These are phyloP conservation scores for Calonectria ilicicola DNA, from an alignment of 2,329 filamentous ascomycete species.

Conservation along the genomic window DNA sequence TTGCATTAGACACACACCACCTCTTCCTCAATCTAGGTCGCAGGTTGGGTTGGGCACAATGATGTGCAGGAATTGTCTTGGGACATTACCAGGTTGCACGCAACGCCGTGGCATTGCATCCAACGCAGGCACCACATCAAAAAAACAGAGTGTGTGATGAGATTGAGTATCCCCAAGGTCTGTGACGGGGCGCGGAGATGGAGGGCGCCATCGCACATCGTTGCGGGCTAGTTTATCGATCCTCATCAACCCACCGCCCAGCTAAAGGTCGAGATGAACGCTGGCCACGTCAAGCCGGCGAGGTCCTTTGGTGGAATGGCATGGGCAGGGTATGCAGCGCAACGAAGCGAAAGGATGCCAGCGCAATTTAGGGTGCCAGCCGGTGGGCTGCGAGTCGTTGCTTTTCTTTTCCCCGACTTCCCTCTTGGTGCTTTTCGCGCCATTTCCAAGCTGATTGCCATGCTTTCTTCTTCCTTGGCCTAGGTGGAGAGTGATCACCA, in stretches of 20 bases:
- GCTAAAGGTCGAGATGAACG: conserved; percentile 17
- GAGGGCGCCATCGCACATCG: not conserved
- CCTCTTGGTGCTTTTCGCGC: conserved; percentile 5
- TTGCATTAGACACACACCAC: conserved; percentile 9
- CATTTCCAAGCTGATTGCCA: conserved; percentile 5
- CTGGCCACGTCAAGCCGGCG: conserved; percentile 22
- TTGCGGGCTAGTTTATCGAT: conserved; percentile 16
- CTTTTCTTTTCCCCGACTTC: not conserved
- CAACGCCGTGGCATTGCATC: conserved; percentile 1
- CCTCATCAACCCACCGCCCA: conserved; percentile 5
- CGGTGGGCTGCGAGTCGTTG: not conserved
- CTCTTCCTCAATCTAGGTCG: not conserved
- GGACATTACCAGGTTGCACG: not conserved
- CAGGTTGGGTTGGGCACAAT: conserved; percentile 28
- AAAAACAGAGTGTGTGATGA: not conserved
- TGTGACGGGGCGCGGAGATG: not conserved
- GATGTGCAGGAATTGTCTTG: conserved; percentile 14
- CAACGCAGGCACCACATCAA: not conserved
- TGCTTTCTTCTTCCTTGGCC: conserved; percentile 10
- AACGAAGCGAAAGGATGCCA: conserved; percentile 10
- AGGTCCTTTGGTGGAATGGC: not conserved
- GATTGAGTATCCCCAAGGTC: not conserved
- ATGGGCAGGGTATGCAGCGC: conserved; percentile 11
- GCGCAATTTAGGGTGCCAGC: conserved; percentile 14
- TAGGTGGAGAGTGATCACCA: conserved; percentile 21